Conservation (phyloP, 2,329 filamentous ascomycete species). For the Ophiostoma tasmaniense region DNA sequence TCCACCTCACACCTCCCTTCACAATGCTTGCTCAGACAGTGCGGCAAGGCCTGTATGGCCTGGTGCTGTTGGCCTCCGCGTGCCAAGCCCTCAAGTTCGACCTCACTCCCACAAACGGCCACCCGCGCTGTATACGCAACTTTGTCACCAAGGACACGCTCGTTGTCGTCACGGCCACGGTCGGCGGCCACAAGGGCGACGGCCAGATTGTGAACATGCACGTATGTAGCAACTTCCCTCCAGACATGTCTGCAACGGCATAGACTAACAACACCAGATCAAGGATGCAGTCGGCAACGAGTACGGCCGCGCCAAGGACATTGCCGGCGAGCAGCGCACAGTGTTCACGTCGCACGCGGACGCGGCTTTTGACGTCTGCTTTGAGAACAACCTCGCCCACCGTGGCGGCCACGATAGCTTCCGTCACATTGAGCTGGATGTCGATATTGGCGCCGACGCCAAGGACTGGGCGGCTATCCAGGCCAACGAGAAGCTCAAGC, state of each 20-base stretch:
- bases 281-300: slow-evolving; percentile 93
- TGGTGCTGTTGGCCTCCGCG: slow-evolving; percentile 47
- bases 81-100: slow-evolving; percentile 84
- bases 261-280: slow-evolving; percentile 51
- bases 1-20: background rate
- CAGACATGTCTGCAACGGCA: background rate
- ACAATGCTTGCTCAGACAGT: slow-evolving; percentile 34
- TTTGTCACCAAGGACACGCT: slow-evolving; percentile 88
- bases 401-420: slow-evolving; percentile 38
- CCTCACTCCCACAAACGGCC: slow-evolving; percentile 57
- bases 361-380: slow-evolving; percentile 92
- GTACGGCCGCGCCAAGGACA: slow-evolving; percentile 83
- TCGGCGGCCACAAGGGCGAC: slow-evolving; percentile 80
- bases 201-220: slow-evolving; percentile 92
- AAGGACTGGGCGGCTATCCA: slow-evolving; percentile 98
- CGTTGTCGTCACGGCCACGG: slow-evolving; percentile 86
- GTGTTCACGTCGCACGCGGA: slow-evolving; percentile 91
- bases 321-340: slow-evolving; percentile 83
- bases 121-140: slow-evolving; percentile 89
- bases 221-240: slow-evolving; percentile 47
- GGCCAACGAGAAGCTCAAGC: slow-evolving; percentile 94
- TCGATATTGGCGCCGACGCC: slow-evolving; percentile 93
- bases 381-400: slow-evolving; percentile 67
- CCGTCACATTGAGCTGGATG: slow-evolving; percentile 80
- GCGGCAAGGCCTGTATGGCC: slow-evolving; percentile 50